Base-by-base conservation (phyloP, 768 basidiomycete species). In the Auricularia cornea region DNA sequence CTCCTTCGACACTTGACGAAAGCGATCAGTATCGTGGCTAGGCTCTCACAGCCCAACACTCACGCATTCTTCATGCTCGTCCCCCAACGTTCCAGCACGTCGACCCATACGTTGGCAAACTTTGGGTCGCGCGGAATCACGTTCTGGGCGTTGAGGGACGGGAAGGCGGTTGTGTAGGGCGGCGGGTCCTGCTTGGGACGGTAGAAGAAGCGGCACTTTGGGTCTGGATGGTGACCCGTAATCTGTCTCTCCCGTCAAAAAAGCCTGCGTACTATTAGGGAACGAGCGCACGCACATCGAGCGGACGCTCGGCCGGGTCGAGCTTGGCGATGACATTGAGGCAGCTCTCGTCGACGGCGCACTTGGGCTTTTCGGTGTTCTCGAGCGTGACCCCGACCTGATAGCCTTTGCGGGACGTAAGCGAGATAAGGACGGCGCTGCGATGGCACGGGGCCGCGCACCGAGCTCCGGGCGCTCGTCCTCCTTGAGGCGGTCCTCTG, bases 331-430 rank as follows among this genome's bases (percentile, higher is more conserved):
- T 98, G 64, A 98, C 80, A 44, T 79, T 78, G 48, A 92, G 80
- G 71, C 95, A 98, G 12, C 90, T 85, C 59, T 90, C 87, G 70
- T 94, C 83, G 11, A 84, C 86, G 3, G 91, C 89, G 72, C 91
- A 93, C 72, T 85, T 90, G 40, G 89, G 89, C 69, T 92, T 93
- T 77, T 97, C 95, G 2, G 94, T 98, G 73, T 95, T 94, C 76
- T 95, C 93, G n/a, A 96, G 84, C 3, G 94, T 97, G 3, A 94
- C 93, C 2, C 95, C 94, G 48, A 93, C 87, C 75, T 98, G 95
- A 74, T 93, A 98, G 62, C 89, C 86, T 57, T n/a, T n/a, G n/a
- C n/a, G n/a, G n/a, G 35, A 38, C 8, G 35, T 5, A 10, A 8
- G 35, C 16, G 54, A 4, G 54, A 16, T 10, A 3, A 18, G 10